phyloP scores from a whole-genome alignment of 805 yeast species.

The Grigorovia transvaalensis region DNA sequence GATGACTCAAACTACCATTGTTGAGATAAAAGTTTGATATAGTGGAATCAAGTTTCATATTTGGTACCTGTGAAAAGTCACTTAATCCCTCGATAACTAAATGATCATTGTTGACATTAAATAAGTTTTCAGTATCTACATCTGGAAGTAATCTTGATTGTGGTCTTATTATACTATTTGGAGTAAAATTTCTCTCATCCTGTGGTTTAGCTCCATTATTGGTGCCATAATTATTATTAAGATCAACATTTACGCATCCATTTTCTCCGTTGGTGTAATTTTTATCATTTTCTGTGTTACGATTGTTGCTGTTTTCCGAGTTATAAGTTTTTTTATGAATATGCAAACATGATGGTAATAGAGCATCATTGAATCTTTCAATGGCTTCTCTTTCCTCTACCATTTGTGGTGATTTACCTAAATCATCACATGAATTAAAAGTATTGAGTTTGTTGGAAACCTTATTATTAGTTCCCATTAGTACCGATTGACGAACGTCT shows the following conservation, averaged over 20 bases:
- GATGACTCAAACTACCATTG: no score
- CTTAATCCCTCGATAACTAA: constrained; percentile 12
- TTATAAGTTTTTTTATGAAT: not conserved
- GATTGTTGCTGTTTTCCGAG: not conserved
- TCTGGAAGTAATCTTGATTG: constrained; percentile 7
- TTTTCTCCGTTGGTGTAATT: not conserved
- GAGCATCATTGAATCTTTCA: constrained; percentile 22
- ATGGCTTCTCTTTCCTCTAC: constrained; percentile 22
- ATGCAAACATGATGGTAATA: constrained; percentile 22
- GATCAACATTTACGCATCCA: not conserved
- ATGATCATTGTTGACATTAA: not conserved
- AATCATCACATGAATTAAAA: not conserved
- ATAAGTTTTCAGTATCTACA: not conserved
- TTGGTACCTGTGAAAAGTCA: constrained; percentile 15
- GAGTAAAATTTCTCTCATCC: not conserved
- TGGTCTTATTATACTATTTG: constrained; percentile 1
- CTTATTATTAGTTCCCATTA: constrained; percentile 2
- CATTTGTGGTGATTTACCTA: constrained; percentile 8
- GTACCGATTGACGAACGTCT: constrained; percentile 4
- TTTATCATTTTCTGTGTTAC: not conserved
- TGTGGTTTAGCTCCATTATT: not conserved
- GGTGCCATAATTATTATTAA: not conserved
- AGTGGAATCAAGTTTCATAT: constrained; percentile 3
- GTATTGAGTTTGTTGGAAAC: not conserved
- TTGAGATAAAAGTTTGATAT: not conserved